Conservation (phyloP, 805 yeast species). For the Saturnispora halmiae region DNA sequence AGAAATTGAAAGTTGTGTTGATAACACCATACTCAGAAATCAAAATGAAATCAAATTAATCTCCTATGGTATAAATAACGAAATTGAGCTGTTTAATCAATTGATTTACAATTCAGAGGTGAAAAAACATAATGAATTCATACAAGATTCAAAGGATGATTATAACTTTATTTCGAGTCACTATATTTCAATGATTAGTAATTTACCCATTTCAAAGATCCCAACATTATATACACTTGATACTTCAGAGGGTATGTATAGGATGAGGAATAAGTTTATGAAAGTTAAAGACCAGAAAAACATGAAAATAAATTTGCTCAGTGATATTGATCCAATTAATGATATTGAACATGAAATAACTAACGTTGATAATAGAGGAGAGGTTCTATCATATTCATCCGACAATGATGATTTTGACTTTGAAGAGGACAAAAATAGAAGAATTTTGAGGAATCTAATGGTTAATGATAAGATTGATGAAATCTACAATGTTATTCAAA, state of each 20-base stretch:
- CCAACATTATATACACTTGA: slow-evolving; percentile 43
- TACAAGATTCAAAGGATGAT: slow-evolving; percentile 62
- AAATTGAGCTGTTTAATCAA: slow-evolving; percentile 28
- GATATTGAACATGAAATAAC: not conserved
- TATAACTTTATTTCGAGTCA: slow-evolving; percentile 37
- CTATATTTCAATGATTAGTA: slow-evolving; percentile 41
- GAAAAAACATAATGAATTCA: slow-evolving; percentile 40
- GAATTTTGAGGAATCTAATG: slow-evolving; percentile 58
- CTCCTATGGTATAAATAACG: too few relatives aligned
- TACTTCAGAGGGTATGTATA: slow-evolving; percentile 56
- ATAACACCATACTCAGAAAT: too few relatives aligned
- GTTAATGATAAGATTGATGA: slow-evolving; percentile 64
- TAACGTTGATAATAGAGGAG: not conserved
- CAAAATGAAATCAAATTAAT: too few relatives aligned
- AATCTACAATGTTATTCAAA: slow-evolving; percentile 66
- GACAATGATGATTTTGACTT: slow-evolving; percentile 3
- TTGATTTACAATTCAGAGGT: slow-evolving; percentile 38
- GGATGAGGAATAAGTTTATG: slow-evolving; percentile 56
- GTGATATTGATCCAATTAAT: slow-evolving; percentile 8
- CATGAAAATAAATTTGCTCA: too few relatives aligned
- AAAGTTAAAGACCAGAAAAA: slow-evolving; percentile 20
- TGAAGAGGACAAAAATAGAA: slow-evolving; percentile 62
- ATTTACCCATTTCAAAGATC: slow-evolving; percentile 16
- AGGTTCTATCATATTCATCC: not conserved
- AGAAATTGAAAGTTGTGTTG: too few relatives aligned